Conservation (phyloP, 139 green algal species). For the Klebsormidium nitens region DNA sequence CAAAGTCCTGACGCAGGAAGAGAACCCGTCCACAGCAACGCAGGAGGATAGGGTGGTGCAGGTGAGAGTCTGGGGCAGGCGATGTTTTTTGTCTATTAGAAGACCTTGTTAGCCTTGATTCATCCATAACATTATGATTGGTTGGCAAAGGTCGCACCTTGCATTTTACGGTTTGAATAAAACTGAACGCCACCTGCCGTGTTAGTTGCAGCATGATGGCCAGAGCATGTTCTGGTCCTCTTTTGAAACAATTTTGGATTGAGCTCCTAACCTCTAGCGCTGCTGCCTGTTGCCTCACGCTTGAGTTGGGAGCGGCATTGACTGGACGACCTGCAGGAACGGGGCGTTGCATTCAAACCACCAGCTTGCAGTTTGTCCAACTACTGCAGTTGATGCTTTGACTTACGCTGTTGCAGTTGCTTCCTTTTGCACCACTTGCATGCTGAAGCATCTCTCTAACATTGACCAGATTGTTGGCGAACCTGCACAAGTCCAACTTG, state of each 20-base stretch:
- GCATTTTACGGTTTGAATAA: not conserved
- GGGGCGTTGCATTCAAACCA: not conserved
- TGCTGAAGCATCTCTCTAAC: not conserved
- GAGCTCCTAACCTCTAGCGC: too few relatives aligned
- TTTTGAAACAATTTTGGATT: too few relatives aligned
- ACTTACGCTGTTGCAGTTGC: not conserved
- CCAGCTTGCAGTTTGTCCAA: not conserved
- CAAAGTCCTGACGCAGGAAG: conserved; percentile 8
- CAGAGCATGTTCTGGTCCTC: too few relatives aligned
- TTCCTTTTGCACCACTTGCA: not conserved
- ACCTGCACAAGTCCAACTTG: not conserved
- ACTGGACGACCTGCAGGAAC: not conserved
- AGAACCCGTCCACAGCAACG: conserved; percentile 9
- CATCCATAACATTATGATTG: not conserved
- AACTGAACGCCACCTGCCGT: not conserved
- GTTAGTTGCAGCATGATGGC: not conserved
- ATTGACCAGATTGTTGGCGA: conserved; percentile 7
- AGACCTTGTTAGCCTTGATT: not conserved
- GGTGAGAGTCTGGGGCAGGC: not conserved
- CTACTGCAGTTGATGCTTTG: not conserved
- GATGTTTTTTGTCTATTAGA: not conserved
- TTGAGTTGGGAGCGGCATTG: too few relatives aligned
- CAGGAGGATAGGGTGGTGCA: conserved; percentile 27
- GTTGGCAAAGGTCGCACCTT: not conserved
- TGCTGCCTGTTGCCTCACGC: too few relatives aligned